Conservation (phyloP, 1,284 basidiomycete species). For the Rhodotorula sp. region DNA sequence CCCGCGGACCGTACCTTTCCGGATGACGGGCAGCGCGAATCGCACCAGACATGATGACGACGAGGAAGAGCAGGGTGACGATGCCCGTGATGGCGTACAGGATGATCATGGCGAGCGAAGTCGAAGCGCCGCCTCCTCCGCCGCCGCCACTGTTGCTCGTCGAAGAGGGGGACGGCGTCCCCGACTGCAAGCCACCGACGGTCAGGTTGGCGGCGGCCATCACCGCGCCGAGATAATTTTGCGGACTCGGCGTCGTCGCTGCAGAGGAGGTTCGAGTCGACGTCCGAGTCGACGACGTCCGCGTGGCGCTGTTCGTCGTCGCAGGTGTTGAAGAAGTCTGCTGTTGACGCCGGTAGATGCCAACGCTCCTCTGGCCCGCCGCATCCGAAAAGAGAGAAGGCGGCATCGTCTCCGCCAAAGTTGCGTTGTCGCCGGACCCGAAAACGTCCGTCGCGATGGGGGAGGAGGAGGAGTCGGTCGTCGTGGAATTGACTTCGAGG, state of each 20-base stretch:
- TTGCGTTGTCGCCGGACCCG: neutral
- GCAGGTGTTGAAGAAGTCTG: neutral
- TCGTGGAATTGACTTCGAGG: neutral
- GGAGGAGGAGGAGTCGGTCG: conserved; percentile 9
- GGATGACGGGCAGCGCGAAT: conserved; percentile 79
- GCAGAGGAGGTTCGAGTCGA: neutral
- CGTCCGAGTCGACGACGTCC: neutral
- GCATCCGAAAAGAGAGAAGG: conserved; percentile 16
- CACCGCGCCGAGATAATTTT: conserved; percentile 35
- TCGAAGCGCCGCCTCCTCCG: conserved; percentile 46
- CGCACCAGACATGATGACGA: conserved; percentile 72
- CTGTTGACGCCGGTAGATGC: neutral
- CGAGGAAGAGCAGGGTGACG: conserved; percentile 71
- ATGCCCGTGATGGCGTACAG: conserved; percentile 52
- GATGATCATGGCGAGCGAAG: conserved; percentile 70
- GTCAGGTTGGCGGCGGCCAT: conserved; percentile 36
- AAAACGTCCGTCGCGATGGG: neutral
- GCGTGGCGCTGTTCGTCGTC: neutral
- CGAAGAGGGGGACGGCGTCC: conserved; percentile 3
- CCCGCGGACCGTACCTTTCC: conserved; percentile 80
- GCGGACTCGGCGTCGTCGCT: conserved; percentile 3
- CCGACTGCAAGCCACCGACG: conserved; percentile 25
- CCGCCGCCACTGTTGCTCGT: neutral
- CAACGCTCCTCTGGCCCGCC: neutral
- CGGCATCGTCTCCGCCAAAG: neutral